phyloP scores from a whole-genome alignment of 2,329 filamentous ascomycete species.

The Diaporthe citrichinensis region DNA sequence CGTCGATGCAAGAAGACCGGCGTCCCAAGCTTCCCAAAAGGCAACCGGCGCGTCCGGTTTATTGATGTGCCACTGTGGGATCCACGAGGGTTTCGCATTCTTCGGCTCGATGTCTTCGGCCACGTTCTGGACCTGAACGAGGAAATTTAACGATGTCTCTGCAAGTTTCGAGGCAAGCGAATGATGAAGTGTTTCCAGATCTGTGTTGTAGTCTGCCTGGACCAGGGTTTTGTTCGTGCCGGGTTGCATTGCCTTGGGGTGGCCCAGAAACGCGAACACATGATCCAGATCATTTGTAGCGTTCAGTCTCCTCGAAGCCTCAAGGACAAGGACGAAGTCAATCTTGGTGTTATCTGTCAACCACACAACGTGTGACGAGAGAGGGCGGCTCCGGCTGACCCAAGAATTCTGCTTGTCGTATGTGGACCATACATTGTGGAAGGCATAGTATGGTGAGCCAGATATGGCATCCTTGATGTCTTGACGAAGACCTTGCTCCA shows the following conservation, averaged over 20 bases:
- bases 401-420: background rate
- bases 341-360: background rate
- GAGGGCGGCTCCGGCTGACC: background rate
- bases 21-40: background rate
- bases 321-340: background rate
- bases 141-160: background rate
- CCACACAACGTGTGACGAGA: background rate
- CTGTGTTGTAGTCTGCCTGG: background rate
- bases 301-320: background rate
- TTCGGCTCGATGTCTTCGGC: background rate
- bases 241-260: background rate
- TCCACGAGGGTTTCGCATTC: background rate
- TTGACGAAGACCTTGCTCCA: background rate
- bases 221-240: background rate
- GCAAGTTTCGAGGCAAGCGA: background rate
- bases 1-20: background rate
- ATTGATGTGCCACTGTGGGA: background rate
- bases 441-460: constrained; percentile 1
- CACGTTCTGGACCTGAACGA: background rate
- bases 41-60: background rate
- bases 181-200: background rate
- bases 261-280: background rate
- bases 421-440: background rate
- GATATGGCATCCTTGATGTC: background rate
- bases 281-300: background rate